phyloP scores from a whole-genome alignment of 495 filamentous ascomycete genomes.

The Sphaerosporella brunnea region DNA sequence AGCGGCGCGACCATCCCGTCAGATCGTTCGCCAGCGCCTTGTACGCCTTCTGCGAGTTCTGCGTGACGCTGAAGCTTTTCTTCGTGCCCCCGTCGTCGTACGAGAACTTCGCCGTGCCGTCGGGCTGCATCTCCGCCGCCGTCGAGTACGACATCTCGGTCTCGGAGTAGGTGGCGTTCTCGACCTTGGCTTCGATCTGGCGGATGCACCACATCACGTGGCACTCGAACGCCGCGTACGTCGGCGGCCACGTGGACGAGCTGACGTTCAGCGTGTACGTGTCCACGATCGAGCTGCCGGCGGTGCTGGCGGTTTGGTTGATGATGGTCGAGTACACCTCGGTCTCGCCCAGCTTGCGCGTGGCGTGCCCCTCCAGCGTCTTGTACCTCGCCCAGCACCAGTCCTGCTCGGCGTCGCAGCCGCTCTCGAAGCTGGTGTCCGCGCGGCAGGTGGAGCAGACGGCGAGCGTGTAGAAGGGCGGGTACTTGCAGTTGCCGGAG shows the following conservation, averaged over 20 bases:
- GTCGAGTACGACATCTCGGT: background rate
- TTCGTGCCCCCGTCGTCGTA: too few relatives aligned
- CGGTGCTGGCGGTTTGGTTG: conserved; percentile 12
- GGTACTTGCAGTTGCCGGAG: conserved; percentile 13
- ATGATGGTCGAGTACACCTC: conserved; percentile 11
- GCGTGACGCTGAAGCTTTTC: background rate
- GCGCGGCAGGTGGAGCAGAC: conserved; percentile 15
- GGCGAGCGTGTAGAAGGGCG: conserved; percentile 12
- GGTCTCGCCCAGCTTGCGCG: background rate
- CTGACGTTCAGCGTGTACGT: conserved; percentile 2
- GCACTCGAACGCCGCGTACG: conserved; percentile 14
- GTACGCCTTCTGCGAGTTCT: background rate
- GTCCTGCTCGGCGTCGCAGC: conserved; percentile 8
- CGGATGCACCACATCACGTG: conserved; percentile 17
- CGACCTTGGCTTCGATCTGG: conserved; percentile 8
- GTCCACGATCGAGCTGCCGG: background rate
- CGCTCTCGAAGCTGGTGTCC: conserved; percentile 1
- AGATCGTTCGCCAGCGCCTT: background rate
- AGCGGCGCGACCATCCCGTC: background rate
- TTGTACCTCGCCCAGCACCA: conserved; percentile 11
- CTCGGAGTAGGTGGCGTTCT: conserved; percentile 13
- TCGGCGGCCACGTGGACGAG: conserved; percentile 9
- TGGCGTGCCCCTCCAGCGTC: conserved; percentile 6
- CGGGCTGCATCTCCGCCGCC: background rate
- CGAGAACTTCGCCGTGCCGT: background rate